Evolutionary conservation across 2,329 filamentous ascomycete species (phyloP).

Genomic region (Penicillium sp.): DNA sequence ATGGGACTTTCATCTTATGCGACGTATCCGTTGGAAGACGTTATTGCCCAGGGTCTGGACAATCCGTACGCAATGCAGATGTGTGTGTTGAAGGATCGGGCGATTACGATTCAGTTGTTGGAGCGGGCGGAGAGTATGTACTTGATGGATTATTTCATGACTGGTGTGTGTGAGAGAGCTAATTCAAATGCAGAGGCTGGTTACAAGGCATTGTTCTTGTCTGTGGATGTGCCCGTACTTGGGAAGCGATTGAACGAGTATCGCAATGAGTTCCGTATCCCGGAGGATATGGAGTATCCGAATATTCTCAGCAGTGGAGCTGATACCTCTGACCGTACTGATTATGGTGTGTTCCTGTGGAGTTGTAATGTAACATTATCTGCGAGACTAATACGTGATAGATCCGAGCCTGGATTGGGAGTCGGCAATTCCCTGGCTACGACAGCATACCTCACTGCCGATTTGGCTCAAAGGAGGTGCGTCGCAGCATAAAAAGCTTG

Average conservation of each 20-base stretch:
- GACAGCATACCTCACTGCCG: constrained; percentile 55
- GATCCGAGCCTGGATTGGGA: constrained; percentile 57
- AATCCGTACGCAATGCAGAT: constrained; percentile 62
- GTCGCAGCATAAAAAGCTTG: constrained; percentile 22
- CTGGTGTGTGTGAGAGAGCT: background rate
- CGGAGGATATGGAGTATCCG: constrained; percentile 51
- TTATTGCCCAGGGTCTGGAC: constrained; percentile 48
- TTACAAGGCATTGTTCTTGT: constrained; percentile 62
- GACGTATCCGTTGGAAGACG: constrained; percentile 55
- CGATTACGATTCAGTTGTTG: constrained; percentile 50
- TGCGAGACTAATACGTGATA: constrained; percentile 19
- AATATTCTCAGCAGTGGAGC: constrained; percentile 47
- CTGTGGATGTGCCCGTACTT: constrained; percentile 61
- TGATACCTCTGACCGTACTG: constrained; percentile 34
- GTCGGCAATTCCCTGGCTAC: constrained; percentile 56
- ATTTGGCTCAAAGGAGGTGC: constrained; percentile 43
- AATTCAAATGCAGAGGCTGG: constrained; percentile 46
- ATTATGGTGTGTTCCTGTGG: constrained; percentile 34
- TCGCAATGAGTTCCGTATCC: constrained; percentile 59
- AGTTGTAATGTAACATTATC: background rate
- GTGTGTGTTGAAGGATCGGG: constrained; percentile 58
- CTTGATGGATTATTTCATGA: background rate
- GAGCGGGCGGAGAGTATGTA: constrained; percentile 50
- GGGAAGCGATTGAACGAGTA: constrained; percentile 61
- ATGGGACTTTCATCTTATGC: constrained; percentile 59